Evolutionary conservation across 1,284 basidiomycete species (phyloP).

Genomic region (Pascua sp.): DNA sequence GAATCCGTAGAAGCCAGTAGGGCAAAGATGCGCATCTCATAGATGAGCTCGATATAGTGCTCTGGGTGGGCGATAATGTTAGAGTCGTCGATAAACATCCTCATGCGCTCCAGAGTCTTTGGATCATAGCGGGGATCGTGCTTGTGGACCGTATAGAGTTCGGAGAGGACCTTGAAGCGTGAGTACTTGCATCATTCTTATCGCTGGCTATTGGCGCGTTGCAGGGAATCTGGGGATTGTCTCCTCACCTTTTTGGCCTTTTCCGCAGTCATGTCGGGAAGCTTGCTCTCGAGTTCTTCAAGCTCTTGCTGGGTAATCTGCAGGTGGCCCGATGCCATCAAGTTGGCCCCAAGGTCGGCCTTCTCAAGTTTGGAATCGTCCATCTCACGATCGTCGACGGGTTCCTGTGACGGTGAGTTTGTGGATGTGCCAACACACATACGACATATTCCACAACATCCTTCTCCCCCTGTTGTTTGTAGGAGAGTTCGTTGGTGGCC

Average conservation of each 20-base stretch:
- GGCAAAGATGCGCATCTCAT: constrained; percentile 42
- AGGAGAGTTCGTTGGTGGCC: no score
- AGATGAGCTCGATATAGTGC: constrained; percentile 14
- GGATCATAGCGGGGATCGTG: constrained; percentile 16
- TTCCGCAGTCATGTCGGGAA: constrained; percentile 11
- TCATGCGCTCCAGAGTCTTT: constrained; percentile 11
- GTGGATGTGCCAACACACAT: background rate
- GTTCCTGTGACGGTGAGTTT: background rate
- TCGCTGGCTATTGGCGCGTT: no score
- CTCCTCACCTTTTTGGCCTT: constrained; percentile 5
- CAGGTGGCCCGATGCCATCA: constrained; percentile 10
- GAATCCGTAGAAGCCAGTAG: constrained; percentile 51
- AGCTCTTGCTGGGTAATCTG: constrained; percentile 14
- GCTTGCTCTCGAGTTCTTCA: constrained; percentile 2
- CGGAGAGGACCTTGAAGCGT: constrained; percentile 2
- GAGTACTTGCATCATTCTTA: background rate
- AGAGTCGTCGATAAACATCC: constrained; percentile 10
- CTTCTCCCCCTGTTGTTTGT: background rate
- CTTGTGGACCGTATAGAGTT: constrained; percentile 9
- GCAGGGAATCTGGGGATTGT: background rate
- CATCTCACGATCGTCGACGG: background rate
- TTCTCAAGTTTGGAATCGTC: constrained; percentile 8
- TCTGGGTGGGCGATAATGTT: constrained; percentile 8
- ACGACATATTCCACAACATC: constrained; percentile 3
- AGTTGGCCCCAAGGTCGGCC: background rate